Evolutionary conservation across 108 stramenopile species (phyloP).

Genomic region (Nitzschia sp.): DNA sequence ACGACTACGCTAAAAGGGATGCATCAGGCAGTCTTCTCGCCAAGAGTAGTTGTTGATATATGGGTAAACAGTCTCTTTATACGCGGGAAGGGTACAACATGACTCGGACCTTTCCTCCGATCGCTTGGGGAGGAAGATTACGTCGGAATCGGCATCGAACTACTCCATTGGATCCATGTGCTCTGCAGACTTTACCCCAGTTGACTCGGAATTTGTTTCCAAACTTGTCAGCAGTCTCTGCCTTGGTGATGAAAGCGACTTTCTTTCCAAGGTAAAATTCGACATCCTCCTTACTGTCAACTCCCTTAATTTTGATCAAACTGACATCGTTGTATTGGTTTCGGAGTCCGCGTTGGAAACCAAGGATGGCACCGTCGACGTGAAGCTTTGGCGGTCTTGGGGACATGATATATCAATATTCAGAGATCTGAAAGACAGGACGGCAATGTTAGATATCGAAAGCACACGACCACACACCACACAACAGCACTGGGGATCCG

Average conservation of each 20-base stretch:
- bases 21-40: not conserved
- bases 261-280: slow-evolving; percentile 99
- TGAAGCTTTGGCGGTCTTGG: slow-evolving; percentile 87
- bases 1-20: no score
- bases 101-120: slow-evolving; percentile 88
- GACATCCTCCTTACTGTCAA: slow-evolving; percentile 90
- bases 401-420: slow-evolving; percentile 21
- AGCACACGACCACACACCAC: not conserved
- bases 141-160: slow-evolving; percentile 97
- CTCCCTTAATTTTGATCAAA: slow-evolving; percentile 97
- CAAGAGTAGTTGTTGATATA: not conserved
- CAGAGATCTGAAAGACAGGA: not conserved
- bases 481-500: not conserved
- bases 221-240: slow-evolving; percentile 60
- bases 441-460: not conserved
- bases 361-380: slow-evolving; percentile 97
- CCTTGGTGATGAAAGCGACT: slow-evolving; percentile 99
- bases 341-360: slow-evolving; percentile 97
- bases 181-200: slow-evolving; percentile 97
- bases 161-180: slow-evolving; percentile 97
- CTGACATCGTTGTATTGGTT: slow-evolving; percentile 97
- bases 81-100: slow-evolving; percentile 89
- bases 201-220: slow-evolving; percentile 97
- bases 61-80: slow-evolving; percentile 10
- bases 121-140: slow-evolving; percentile 93